Evolutionary conservation across 768 basidiomycete species (phyloP), one percentile per base, ranked within the genome.

Genomic region (Tylopilus sp.): DNA sequence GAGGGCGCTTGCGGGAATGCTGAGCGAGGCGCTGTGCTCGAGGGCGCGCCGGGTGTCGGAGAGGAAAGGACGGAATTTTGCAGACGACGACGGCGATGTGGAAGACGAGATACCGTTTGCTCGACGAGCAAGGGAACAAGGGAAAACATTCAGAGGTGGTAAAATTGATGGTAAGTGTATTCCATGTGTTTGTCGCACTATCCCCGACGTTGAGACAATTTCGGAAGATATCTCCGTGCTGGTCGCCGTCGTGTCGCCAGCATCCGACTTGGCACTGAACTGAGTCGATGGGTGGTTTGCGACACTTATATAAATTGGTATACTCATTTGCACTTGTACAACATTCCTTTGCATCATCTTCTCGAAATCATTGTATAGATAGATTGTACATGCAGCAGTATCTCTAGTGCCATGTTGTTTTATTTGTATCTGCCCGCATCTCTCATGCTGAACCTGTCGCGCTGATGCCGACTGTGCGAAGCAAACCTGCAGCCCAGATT

Each of bases 11-110:
- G 84, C 85, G 2, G 79, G 77, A 18, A 85, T 83, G 81, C 75
- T 89, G 40, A 83, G 81, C 52, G 88, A 92, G 69, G 91, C 88
- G 1, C 69, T 93, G 21, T 92, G 90, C 58, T 87, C 85, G 40
- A 80, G 88, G 18, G 90, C 91, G 0, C 76, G 84, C 52, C 69
- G 79, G 21, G 85, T 89, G 4, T 82, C 85, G 15, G 85, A 87
- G 63, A 71, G 76, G 48, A 64, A 68, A 25, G 61, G 61, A 7
- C 63, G 52, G 45, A 55, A 22, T 23, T 62, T 51, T 23, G 43
- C 41, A 6, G 67, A 59, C 40, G 71, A 59, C 4, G 58, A 57
- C 9, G 66, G 48, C 10, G 70, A 57, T 0, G 70, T 64, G 46
- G 70, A 67, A 40, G 66, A 71, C 48, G 88, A 90, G 55, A 80